These are phyloP conservation scores for Albifimbria verrucaria DNA, from an alignment of 2,329 filamentous ascomycete genomes.

Conservation along the genomic window DNA sequence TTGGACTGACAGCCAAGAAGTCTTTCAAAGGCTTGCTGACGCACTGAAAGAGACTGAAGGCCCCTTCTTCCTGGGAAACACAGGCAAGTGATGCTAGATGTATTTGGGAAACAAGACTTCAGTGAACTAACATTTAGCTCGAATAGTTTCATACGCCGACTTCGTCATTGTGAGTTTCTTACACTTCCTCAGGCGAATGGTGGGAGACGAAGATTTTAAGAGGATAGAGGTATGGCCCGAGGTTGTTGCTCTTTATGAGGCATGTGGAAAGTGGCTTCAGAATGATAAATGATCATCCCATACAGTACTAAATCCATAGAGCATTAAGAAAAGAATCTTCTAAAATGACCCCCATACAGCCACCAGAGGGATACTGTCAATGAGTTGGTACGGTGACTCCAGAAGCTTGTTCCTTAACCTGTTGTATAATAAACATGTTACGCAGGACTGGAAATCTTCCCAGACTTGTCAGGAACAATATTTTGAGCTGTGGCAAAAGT, in stretches of 20 bases:
- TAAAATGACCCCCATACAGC: too few relatives aligned
- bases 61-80: not conserved
- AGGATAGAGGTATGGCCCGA: constrained; percentile 1
- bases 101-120: not conserved
- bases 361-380: too few relatives aligned
- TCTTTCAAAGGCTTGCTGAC: not conserved
- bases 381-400: too few relatives aligned
- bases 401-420: too few relatives aligned
- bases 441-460: too few relatives aligned
- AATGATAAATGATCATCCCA: not conserved
- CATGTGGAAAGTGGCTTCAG: not conserved
- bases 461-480: too few relatives aligned
- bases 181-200: not conserved
- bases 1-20: not conserved
- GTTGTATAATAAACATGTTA: too few relatives aligned
- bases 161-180: not conserved
- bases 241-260: not conserved
- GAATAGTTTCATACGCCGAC: not conserved
- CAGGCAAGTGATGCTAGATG: not conserved
- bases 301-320: not conserved
- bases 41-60: not conserved
- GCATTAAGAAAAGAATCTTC: too few relatives aligned
- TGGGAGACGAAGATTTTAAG: not conserved
- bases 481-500: too few relatives aligned
- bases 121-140: not conserved